Evolutionary conservation across 2,329 filamentous ascomycete species (phyloP).

Genomic region (Fusarium phyllophilum): DNA sequence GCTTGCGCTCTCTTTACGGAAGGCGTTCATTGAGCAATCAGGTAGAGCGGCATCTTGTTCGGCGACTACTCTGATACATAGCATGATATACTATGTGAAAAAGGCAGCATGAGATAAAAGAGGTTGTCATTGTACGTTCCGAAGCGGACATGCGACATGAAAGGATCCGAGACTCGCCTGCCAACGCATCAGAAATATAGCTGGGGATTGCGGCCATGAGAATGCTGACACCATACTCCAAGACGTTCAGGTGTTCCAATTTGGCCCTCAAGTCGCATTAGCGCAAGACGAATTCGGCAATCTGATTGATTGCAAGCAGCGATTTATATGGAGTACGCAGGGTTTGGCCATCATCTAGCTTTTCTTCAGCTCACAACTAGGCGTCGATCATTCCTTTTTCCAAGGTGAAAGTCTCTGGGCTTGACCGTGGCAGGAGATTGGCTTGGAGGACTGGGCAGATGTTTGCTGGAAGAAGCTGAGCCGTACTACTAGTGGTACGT

Average conservation of each 20-base stretch:
- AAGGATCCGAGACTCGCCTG: background rate
- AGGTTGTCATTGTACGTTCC: background rate
- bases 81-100: background rate
- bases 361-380: background rate
- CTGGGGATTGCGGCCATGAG: background rate
- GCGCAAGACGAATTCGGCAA: too few species aligned
- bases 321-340: background rate
- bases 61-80: background rate
- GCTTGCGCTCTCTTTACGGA: background rate
- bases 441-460: background rate
- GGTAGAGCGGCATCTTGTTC: background rate
- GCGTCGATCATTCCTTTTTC: background rate
- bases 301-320: background rate
- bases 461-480: background rate
- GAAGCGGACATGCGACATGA: background rate
- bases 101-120: too few species aligned
- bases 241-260: background rate
- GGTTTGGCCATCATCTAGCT: background rate
- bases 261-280: background rate
- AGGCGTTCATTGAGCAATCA: background rate
- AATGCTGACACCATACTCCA: background rate
- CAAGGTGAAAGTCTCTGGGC: background rate
- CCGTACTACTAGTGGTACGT: background rate
- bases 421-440: background rate
- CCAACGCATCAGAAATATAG: background rate